Conservation (phyloP, 805 yeast species). For the Sugiyamaella qingdaonensis region DNA sequence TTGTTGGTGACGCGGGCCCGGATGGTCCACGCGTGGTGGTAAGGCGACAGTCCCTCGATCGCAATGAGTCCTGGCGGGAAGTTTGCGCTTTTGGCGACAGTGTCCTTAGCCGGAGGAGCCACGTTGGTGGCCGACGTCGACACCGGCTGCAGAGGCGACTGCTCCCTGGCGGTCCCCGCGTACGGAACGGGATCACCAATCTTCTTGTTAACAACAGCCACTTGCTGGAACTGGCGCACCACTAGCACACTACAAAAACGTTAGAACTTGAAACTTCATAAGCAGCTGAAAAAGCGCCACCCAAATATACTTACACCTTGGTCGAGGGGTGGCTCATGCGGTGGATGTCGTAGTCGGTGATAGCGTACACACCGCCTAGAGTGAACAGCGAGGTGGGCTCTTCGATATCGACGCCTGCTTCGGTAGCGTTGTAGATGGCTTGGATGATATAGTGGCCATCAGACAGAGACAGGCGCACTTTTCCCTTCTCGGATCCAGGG, state of each 20-base stretch:
- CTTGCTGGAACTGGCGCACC: background rate
- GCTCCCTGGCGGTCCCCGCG: background rate
- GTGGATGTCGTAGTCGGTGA: slow-evolving; percentile 6
- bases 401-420: background rate
- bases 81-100: background rate
- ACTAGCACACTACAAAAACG: background rate
- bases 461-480: slow-evolving; percentile 5
- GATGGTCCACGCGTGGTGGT: slow-evolving; percentile 85
- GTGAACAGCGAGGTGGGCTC: slow-evolving; percentile 1
- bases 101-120: background rate
- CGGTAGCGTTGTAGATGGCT: slow-evolving; percentile 2
- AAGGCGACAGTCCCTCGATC: slow-evolving; percentile 87
- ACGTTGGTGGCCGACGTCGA: background rate
- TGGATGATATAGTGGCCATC: slow-evolving; percentile 6
- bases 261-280: background rate
- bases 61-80: slow-evolving; percentile 44
- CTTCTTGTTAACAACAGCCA: background rate
- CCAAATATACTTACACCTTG: background rate
- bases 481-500: slow-evolving; percentile 5
- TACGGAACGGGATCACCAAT: background rate
- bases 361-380: slow-evolving; percentile 3
- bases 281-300: background rate
- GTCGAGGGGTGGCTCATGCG: background rate
- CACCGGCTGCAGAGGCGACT: slow-evolving; percentile 1
- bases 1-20: slow-evolving; percentile 88